phyloP scores from a whole-genome alignment of 106 monocot species.

The Dendrobium chrysotoxum region DNA sequence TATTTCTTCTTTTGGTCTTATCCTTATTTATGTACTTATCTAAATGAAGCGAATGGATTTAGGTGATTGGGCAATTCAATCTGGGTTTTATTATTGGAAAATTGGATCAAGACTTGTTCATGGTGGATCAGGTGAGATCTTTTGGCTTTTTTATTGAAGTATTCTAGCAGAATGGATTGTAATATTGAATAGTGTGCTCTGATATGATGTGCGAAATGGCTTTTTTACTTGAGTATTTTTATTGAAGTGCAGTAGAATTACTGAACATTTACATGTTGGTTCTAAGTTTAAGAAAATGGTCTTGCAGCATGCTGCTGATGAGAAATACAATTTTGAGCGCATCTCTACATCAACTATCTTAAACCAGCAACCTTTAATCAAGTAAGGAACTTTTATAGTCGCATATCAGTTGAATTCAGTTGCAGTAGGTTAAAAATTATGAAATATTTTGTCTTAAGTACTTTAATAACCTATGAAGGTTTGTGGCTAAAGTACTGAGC shows the following conservation, averaged over 20 bases:
- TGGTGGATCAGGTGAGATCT: constrained; percentile 80
- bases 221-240: neutral
- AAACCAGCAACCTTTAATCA: constrained; percentile 81
- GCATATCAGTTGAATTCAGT: neutral
- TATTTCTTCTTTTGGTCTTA: neutral
- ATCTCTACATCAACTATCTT: constrained; percentile 79
- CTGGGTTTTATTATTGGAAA: constrained; percentile 99
- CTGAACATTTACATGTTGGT: neutral
- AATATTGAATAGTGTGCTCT: neutral
- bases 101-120: constrained; percentile 87
- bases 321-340: constrained; percentile 90
- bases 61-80: constrained; percentile 99
- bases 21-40: neutral
- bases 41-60: constrained; percentile 4
- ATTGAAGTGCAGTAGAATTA: neutral
- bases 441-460: neutral
- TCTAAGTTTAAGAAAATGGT: constrained; percentile 5
- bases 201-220: neutral
- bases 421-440: neutral
- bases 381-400: constrained; percentile 40
- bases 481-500: neutral
- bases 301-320: constrained; percentile 97
- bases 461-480: neutral
- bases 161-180: neutral
- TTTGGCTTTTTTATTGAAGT: constrained; percentile 3